A percentile compares a stretch with the other conserved stretches of the same genome.
Evolutionary conservation across 202 grass and related monocot species (phyloP).

Genomic region (Zizania palustris): DNA sequence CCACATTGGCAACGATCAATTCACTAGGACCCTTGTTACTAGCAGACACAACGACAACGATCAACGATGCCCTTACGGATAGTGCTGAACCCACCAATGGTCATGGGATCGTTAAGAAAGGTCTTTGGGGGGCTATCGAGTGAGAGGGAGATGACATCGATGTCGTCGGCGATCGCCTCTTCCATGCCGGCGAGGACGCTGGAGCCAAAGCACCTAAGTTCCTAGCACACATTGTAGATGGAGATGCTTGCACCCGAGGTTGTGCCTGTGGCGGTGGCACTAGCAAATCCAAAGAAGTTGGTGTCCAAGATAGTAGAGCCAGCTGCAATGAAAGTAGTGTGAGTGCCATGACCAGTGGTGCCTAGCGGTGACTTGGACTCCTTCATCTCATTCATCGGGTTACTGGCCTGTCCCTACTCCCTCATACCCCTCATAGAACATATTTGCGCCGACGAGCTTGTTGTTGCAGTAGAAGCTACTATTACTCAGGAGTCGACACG

Average conservation of each 20-base stretch:
- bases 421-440: constrained; percentile 45
- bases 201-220: constrained; percentile 24
- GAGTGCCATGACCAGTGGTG: constrained; percentile 37
- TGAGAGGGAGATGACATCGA: constrained; percentile 51
- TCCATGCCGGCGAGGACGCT: constrained; percentile 52
- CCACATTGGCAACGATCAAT: too few relatives aligned
- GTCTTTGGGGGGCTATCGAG: too few relatives aligned
- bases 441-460: constrained; percentile 58
- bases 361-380: constrained; percentile 49
- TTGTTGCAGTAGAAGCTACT: constrained; percentile 42
- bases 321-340: constrained; percentile 16
- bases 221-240: constrained; percentile 55
- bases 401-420: too few relatives aligned
- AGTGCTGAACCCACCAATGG: too few relatives aligned
- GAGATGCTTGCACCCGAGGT: constrained; percentile 45
- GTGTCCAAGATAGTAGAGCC: constrained; percentile 30
- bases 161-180: constrained; percentile 41
- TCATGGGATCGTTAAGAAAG: too few relatives aligned
- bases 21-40: too few relatives aligned
- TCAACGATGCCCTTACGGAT: too few relatives aligned
- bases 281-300: constrained; percentile 28
- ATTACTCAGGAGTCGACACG: constrained; percentile 38
- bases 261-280: constrained; percentile 35
- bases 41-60: too few relatives aligned
- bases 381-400: constrained; percentile 18